Percentiles rank a stretch among this genome's conserved stretches.
Conservation (phyloP, 2,329 filamentous ascomycete genomes). For the Beauveria caledonica region DNA sequence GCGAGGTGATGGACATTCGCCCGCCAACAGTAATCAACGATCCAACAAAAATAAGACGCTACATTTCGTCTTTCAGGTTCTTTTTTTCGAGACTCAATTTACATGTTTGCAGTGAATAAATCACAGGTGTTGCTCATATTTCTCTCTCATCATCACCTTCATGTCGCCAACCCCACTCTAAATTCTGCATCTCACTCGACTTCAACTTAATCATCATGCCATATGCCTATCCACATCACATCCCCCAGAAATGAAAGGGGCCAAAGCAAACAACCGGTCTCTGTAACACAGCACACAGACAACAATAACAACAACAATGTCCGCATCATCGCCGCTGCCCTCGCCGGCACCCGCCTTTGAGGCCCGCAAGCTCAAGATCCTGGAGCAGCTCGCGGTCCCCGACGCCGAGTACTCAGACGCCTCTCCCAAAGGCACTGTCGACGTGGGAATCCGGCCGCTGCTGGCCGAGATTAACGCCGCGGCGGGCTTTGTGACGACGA, state of each 20-base stretch:
- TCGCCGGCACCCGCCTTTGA: slow-evolving; percentile 36
- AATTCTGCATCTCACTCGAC: not conserved
- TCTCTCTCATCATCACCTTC: too few species aligned
- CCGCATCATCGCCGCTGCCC: slow-evolving; percentile 16
- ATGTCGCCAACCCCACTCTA: not conserved
- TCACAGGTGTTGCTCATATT: too few species aligned
- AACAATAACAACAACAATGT: not conserved
- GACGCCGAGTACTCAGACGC: slow-evolving; percentile 68
- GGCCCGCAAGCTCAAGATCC: slow-evolving; percentile 62
- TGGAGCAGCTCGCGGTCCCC: slow-evolving; percentile 61
- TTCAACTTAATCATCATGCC: not conserved
- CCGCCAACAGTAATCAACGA: not conserved
- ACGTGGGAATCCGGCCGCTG: slow-evolving; percentile 66
- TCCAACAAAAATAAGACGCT: not conserved
- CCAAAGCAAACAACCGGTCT: too few species aligned
- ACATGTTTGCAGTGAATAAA: too few species aligned
- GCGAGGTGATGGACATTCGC: too few species aligned
- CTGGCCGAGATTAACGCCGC: slow-evolving; percentile 70
- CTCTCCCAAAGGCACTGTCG: slow-evolving; percentile 83
- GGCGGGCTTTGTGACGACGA: slow-evolving; percentile 78
- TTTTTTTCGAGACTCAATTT: too few species aligned
- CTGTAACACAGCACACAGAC: not conserved
- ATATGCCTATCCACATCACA: not conserved
- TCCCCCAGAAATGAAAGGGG: not conserved
- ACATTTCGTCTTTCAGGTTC: too few species aligned